Percentiles rank a stretch among this genome's conserved stretches.
Conservation (phyloP, 768 basidiomycete genomes). For the Piloderma croceum region DNA sequence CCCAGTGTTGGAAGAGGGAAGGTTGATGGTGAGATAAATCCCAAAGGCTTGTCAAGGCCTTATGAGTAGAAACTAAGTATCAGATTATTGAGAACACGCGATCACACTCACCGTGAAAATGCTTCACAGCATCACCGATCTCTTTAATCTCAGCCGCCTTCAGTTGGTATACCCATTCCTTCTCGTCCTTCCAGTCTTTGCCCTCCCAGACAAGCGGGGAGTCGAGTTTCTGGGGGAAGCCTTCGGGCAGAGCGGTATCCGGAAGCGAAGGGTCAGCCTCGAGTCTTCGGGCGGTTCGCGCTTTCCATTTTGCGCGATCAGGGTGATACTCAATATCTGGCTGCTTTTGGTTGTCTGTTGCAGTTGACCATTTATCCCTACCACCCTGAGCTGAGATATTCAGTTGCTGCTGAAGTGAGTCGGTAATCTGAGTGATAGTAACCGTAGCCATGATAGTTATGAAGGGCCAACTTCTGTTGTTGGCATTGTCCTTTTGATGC, state of each 20-base stretch:
- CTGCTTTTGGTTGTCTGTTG: no score
- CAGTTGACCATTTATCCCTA: no score
- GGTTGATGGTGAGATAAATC: conserved; percentile 31
- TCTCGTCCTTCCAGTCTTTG: conserved; percentile 34
- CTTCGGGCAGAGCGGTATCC: conserved; percentile 29
- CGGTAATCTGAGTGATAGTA: no score
- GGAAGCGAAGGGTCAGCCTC: conserved; percentile 33
- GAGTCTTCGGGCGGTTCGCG: conserved; percentile 33
- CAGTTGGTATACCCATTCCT: conserved; percentile 40
- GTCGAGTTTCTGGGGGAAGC: conserved; percentile 30
- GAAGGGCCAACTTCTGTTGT: no score
- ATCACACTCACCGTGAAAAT: conserved; percentile 33
- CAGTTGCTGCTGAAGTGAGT: no score
- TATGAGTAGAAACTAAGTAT: background rate
- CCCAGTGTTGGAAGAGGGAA: conserved; percentile 41
- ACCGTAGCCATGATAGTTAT: no score
- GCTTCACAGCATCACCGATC: conserved; percentile 32
- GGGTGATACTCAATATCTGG: conserved; percentile 43
- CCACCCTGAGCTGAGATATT: no score
- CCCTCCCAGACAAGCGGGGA: conserved; percentile 44
- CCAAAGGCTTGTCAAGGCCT: conserved; percentile 28
- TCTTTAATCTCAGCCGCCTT: conserved; percentile 30
- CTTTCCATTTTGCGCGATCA: conserved; percentile 32
- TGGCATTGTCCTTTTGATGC: no score
- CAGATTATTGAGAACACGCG: background rate